phyloP scores from a whole-genome alignment of 345 rosid species.

The Cochlearia excelsa region DNA sequence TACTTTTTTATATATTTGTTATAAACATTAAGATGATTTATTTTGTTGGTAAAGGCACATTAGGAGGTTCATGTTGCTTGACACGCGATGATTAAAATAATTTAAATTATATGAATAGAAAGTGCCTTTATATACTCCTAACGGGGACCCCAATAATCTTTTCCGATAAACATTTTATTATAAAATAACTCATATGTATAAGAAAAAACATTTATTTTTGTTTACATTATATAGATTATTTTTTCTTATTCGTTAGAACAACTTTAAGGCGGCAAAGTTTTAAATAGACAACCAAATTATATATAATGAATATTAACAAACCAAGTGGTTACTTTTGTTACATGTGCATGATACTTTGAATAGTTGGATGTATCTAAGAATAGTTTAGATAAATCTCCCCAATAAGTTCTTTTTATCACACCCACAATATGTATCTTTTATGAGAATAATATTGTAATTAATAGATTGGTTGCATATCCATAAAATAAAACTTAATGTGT shows the following conservation, averaged over 20 bases:
- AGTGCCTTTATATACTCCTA: conserved; percentile 18
- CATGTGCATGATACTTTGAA: conserved; percentile 10
- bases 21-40: conserved; percentile 6
- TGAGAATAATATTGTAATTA: too few species aligned
- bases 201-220: background rate
- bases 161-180: background rate
- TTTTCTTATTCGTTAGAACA: background rate
- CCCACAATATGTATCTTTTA: background rate
- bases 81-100: conserved; percentile 25
- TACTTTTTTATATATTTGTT: background rate
- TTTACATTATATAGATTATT: conserved; percentile 3
- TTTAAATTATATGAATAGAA: conserved; percentile 24
- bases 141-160: conserved; percentile 13
- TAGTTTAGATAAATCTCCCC: conserved; percentile 11
- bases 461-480: too few species aligned
- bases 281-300: too few species aligned
- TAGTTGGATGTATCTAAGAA: conserved; percentile 14
- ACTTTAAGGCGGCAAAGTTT: conserved; percentile 17
- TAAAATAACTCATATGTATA: background rate
- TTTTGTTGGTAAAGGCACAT: conserved; percentile 28
- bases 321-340: conserved; percentile 25
- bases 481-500: too few species aligned
- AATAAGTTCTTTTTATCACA: background rate
- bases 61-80: conserved; percentile 32
- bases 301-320: conserved; percentile 1